phyloP scores from a whole-genome alignment of 1,284 basidiomycete genomes.

The Exobasidium rhododendri region DNA sequence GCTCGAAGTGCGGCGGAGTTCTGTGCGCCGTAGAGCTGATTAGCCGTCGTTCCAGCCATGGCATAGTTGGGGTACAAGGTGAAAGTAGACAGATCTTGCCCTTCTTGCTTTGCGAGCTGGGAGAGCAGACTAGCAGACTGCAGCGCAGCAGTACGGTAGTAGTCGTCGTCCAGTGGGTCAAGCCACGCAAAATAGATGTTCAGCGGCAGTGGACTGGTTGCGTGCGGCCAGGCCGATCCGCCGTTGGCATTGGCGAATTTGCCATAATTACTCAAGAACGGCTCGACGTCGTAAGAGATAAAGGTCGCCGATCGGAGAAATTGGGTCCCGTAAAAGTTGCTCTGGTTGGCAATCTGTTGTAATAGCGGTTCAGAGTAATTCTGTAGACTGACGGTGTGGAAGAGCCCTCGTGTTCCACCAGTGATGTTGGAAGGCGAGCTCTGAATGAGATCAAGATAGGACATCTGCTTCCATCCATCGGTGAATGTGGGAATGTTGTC shows the following conservation, averaged over 20 bases:
- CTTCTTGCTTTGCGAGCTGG: conserved; percentile 28
- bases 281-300: conserved; percentile 45
- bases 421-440: conserved; percentile 25
- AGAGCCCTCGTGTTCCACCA: conserved; percentile 28
- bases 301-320: conserved; percentile 24
- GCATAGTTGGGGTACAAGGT: conserved; percentile 46
- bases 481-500: conserved; percentile 22
- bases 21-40: conserved; percentile 29
- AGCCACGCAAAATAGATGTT: conserved; percentile 41
- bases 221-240: conserved; percentile 29
- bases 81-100: conserved; percentile 32
- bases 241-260: conserved; percentile 11
- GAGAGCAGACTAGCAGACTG: conserved; percentile 23
- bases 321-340: conserved; percentile 24
- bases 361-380: conserved; percentile 28
- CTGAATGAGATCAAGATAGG: conserved; percentile 25
- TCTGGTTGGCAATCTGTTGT: conserved; percentile 31
- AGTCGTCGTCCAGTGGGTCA: conserved; percentile 31
- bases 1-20: conserved; percentile 23
- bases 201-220: conserved; percentile 33
- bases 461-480: conserved; percentile 30
- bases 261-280: conserved; percentile 25
- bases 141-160: conserved; percentile 30
- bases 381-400: conserved; percentile 16
- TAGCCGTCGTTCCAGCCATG: conserved; percentile 22